Percentiles rank a stretch among this genome's conserved stretches.
phyloP scores from a whole-genome alignment of 176 grass and related monocot species.

The Stipa capillata region DNA sequence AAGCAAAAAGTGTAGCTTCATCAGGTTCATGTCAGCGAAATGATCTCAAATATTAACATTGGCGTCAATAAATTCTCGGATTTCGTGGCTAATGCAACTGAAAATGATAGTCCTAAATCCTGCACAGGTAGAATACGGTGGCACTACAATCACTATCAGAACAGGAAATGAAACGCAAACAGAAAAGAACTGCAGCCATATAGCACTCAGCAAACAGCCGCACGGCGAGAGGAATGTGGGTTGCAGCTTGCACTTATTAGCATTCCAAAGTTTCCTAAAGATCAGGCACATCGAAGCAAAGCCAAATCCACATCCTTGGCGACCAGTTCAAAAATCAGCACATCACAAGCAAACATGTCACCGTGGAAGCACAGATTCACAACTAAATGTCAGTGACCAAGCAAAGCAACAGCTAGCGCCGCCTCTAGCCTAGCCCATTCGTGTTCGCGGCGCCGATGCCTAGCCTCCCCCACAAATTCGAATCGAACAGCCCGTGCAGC shows the following conservation, averaged over 20 bases:
- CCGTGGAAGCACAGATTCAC: neutral
- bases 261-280: neutral
- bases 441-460: no score
- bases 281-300: neutral
- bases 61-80: neutral
- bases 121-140: neutral
- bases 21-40: neutral
- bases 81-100: neutral
- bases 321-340: neutral
- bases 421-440: neutral
- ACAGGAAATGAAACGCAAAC: neutral
- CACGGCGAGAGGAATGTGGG: neutral
- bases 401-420: neutral
- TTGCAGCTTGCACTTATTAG: neutral
- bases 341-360: neutral
- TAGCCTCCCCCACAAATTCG: neutral
- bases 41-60: neutral
- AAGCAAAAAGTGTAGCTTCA: neutral
- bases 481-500: neutral
- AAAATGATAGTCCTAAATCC: neutral
- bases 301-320: neutral
- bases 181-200: neutral
- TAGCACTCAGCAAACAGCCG: neutral
- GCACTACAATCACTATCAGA: neutral
- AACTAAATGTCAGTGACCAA: neutral